These are phyloP conservation scores for Candida quercuum DNA, from an alignment of 805 yeast genomes.

Conservation along the genomic window DNA sequence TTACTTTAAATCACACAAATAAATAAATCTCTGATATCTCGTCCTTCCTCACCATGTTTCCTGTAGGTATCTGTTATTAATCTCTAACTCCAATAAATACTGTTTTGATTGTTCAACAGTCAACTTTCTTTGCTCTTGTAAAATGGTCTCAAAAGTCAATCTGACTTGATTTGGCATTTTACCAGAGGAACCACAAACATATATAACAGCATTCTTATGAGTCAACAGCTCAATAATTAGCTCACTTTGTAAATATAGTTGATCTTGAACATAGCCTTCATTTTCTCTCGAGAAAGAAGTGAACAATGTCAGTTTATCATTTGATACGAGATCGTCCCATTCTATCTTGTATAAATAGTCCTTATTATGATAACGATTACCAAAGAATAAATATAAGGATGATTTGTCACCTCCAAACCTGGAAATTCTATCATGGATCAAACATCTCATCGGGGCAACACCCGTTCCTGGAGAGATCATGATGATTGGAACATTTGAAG, in stretches of 20 bases:
- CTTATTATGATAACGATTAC: conserved; percentile 59
- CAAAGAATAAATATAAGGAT: conserved; percentile 57
- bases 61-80: conserved; percentile 63
- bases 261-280: conserved; percentile 75
- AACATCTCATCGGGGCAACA: conserved; percentile 82
- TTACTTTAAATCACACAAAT: too few species aligned
- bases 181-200: conserved; percentile 91
- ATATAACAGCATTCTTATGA: conserved; percentile 54
- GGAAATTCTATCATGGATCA: conserved; percentile 40
- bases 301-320: conserved; percentile 34
- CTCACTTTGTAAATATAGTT: conserved; percentile 45
- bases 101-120: conserved; percentile 41
- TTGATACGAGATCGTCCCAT: conserved; percentile 37
- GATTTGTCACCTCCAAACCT: conserved; percentile 18
- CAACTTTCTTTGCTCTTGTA: conserved; percentile 40
- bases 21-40: neutral
- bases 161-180: conserved; percentile 89
- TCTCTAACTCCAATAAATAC: conserved; percentile 57
- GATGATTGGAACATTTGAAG: conserved; percentile 44
- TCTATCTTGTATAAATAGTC: conserved; percentile 63
- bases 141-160: conserved; percentile 64
- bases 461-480: conserved; percentile 96
- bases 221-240: conserved; percentile 48
- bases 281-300: conserved; percentile 48
- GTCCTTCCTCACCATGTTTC: conserved; percentile 69